phyloP scores from a whole-genome alignment of 2,329 filamentous ascomycete species.

The Orbilia oligospora region DNA sequence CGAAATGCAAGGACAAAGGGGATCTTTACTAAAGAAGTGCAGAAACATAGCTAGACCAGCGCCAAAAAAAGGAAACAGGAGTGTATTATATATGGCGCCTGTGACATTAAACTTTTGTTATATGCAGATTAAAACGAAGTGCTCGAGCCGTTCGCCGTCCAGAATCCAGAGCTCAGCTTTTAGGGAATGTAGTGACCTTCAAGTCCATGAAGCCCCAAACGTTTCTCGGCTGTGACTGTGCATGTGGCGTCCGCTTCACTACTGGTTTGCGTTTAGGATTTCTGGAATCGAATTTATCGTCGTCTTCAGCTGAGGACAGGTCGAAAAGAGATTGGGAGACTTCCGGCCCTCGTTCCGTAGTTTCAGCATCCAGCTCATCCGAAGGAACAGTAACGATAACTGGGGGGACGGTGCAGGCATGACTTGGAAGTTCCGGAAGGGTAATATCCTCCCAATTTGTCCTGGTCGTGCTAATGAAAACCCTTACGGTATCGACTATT shows the following conservation, averaged over 20 bases:
- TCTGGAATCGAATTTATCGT: background rate
- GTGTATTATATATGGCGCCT: background rate
- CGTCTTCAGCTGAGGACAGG: background rate
- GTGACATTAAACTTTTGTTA: background rate
- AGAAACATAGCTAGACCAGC: background rate
- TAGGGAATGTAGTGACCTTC: slow-evolving; percentile 10
- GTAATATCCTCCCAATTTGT: slow-evolving; percentile 26
- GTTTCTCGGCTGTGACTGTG: background rate
- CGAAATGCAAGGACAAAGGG: too few species aligned
- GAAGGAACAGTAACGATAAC: background rate
- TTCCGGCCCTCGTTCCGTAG: background rate
- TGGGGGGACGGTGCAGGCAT: slow-evolving; percentile 1
- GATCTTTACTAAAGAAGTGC: too few species aligned
- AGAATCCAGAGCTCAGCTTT: background rate
- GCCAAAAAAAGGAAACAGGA: background rate
- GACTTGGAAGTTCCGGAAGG: slow-evolving; percentile 9
- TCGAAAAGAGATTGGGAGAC: background rate
- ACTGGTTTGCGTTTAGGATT: background rate
- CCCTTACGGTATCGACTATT: slow-evolving; percentile 13
- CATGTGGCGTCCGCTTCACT: background rate
- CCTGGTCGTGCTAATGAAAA: slow-evolving; percentile 1
- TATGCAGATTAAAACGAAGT: background rate
- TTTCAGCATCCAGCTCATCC: background rate
- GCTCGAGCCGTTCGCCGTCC: background rate
- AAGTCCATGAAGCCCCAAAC: slow-evolving; percentile 24